Conservation (phyloP, 1,284 basidiomycete genomes). For the Lignosus rhinocerotis region DNA sequence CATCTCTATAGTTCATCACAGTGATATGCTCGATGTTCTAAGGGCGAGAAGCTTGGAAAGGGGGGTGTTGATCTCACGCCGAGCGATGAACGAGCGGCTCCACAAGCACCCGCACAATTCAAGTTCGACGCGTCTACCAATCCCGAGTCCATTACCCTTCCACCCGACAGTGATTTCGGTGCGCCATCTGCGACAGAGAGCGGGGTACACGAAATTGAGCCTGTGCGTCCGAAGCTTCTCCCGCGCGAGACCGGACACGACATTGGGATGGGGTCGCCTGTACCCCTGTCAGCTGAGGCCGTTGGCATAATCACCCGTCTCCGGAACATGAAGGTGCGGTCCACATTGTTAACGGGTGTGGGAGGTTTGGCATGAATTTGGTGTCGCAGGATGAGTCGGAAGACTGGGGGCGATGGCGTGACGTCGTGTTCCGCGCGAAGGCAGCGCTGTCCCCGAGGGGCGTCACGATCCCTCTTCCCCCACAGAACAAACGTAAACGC, state of each 20-base stretch:
- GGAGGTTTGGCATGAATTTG: neutral
- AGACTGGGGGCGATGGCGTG: slow-evolving; percentile 89
- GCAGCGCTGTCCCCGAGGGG: slow-evolving; percentile 53
- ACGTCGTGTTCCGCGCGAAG: slow-evolving; percentile 79
- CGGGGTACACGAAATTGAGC: neutral
- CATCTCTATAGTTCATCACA: neutral
- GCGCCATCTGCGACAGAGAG: neutral
- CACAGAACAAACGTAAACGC: slow-evolving; percentile 55
- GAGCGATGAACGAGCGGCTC: slow-evolving; percentile 62
- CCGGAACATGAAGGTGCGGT: slow-evolving; percentile 77
- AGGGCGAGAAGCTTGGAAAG: slow-evolving; percentile 75
- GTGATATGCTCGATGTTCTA: neutral
- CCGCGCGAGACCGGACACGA: slow-evolving; percentile 83
- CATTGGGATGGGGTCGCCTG: slow-evolving; percentile 88
- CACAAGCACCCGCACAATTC: slow-evolving; percentile 58
- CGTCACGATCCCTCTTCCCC: slow-evolving; percentile 51
- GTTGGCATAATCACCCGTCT: slow-evolving; percentile 84
- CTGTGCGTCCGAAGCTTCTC: slow-evolving; percentile 45
- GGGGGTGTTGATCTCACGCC: slow-evolving; percentile 81
- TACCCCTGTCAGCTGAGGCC: slow-evolving; percentile 81
- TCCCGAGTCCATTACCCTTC: slow-evolving; percentile 35
- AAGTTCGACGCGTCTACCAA: slow-evolving; percentile 35
- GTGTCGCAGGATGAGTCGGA: slow-evolving; percentile 78
- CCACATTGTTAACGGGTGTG: neutral
- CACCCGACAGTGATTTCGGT: neutral